Evolutionary conservation across 257 asterid genomes (phyloP).

Genomic region (Rehmannia glutinosa): DNA sequence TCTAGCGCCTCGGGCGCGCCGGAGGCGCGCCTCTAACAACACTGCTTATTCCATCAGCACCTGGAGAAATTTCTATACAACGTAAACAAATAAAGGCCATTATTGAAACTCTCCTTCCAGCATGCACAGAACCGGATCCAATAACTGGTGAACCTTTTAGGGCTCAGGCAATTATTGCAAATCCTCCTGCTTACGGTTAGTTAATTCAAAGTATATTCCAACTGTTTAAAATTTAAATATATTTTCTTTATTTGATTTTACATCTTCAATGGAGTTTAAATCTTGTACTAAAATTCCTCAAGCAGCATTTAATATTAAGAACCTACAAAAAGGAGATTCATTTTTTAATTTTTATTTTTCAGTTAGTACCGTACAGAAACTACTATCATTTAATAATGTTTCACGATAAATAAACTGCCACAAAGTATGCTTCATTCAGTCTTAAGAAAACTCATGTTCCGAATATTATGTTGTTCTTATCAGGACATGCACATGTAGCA

Average conservation of each 20-base stretch:
- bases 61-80: constrained; percentile 75
- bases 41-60: constrained; percentile 91
- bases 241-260: not conserved
- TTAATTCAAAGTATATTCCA: constrained; percentile 13
- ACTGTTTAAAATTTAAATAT: not conserved
- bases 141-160: constrained; percentile 73
- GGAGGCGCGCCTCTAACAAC: too few species aligned
- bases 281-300: not conserved
- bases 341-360: not conserved
- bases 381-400: not conserved
- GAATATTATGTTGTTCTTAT: constrained; percentile 15
- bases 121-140: constrained; percentile 89
- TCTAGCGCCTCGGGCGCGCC: too few species aligned
- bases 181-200: constrained; percentile 99
- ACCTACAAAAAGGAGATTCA: not conserved
- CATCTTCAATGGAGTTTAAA: not conserved
- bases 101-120: constrained; percentile 94
- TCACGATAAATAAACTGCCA: too few species aligned
- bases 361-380: not conserved
- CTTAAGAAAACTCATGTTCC: too few species aligned
- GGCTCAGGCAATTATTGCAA: constrained; percentile 98
- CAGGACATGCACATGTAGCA: constrained; percentile 98
- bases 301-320: not conserved
- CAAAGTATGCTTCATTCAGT: too few species aligned
- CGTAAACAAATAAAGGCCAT: constrained; percentile 90